Conservation (phyloP, 257 asterid species). For the Rhazya stricta region DNA sequence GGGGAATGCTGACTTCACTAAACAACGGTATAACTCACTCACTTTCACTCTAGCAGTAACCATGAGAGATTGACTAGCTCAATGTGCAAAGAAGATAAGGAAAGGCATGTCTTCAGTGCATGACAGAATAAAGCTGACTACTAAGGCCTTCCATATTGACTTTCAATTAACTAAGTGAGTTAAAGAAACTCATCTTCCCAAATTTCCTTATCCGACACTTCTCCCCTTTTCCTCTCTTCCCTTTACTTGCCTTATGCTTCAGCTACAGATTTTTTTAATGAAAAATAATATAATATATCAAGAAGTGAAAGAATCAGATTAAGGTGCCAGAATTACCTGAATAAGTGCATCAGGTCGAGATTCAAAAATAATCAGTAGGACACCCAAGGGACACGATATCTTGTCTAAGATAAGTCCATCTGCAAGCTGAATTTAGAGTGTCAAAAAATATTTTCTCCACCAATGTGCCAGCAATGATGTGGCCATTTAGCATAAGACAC, state of each 20-base stretch:
- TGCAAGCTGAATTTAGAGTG: slow-evolving; percentile 52
- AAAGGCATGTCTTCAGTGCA: not conserved
- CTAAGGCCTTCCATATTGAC: not conserved
- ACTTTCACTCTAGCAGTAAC: not conserved
- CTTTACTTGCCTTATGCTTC: not conserved
- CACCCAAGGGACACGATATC: slow-evolving; percentile 76
- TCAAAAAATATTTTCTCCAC: not conserved
- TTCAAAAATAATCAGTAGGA: slow-evolving; percentile 73
- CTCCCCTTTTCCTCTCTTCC: not conserved
- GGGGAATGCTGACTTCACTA: not conserved
- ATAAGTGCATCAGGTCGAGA: slow-evolving; percentile 92
- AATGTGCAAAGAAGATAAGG: not conserved
- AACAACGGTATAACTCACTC: not conserved
- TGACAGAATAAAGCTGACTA: not conserved
- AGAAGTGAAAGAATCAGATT: not conserved
- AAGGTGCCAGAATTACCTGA: slow-evolving; percentile 39
- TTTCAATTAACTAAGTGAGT: not conserved
- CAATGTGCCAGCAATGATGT: not conserved
- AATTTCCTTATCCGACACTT: not conserved
- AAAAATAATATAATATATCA: not conserved
- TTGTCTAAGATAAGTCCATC: slow-evolving; percentile 72
- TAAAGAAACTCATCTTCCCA: not conserved
- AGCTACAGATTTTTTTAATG: not conserved
- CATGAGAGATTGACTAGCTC: not conserved
- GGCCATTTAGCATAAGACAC: not conserved